Conservation (phyloP, 345 rosid species). For the Populus simonii region DNA sequence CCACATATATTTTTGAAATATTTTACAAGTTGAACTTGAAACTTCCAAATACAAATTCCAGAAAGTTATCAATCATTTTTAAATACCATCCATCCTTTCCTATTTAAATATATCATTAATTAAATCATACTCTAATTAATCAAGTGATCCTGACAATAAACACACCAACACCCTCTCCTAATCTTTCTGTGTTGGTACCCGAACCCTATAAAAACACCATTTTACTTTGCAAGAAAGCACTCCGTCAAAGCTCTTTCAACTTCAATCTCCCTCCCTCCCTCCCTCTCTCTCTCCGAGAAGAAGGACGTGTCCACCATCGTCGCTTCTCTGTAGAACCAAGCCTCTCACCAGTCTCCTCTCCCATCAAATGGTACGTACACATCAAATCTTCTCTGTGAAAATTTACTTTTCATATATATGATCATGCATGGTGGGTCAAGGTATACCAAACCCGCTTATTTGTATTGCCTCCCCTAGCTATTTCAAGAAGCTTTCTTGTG, state of each 20-base stretch:
- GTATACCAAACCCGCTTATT: background rate
- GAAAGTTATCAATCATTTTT: too few species aligned
- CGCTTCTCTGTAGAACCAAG: background rate
- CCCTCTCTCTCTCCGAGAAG: background rate
- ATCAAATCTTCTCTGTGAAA: background rate
- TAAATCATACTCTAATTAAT: background rate
- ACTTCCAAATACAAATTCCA: too few species aligned
- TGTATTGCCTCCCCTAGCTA: background rate
- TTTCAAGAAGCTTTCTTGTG: background rate
- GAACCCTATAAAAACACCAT: background rate
- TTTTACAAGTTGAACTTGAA: too few species aligned
- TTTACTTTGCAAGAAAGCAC: background rate
- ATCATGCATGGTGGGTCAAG: background rate
- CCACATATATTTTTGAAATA: too few species aligned
- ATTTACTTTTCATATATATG: background rate
- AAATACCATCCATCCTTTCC: too few species aligned
- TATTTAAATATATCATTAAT: too few species aligned
- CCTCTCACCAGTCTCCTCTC: background rate
- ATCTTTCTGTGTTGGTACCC: background rate
- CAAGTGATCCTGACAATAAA: background rate
- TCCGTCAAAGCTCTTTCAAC: background rate
- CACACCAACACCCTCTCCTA: background rate
- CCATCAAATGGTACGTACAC: conserved; percentile 1
- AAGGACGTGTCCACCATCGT: background rate
- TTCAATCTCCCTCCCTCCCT: background rate